Evolutionary conservation across 139 green algal genomes (phyloP).

Genomic region (Astrephomene gubernaculifera): DNA sequence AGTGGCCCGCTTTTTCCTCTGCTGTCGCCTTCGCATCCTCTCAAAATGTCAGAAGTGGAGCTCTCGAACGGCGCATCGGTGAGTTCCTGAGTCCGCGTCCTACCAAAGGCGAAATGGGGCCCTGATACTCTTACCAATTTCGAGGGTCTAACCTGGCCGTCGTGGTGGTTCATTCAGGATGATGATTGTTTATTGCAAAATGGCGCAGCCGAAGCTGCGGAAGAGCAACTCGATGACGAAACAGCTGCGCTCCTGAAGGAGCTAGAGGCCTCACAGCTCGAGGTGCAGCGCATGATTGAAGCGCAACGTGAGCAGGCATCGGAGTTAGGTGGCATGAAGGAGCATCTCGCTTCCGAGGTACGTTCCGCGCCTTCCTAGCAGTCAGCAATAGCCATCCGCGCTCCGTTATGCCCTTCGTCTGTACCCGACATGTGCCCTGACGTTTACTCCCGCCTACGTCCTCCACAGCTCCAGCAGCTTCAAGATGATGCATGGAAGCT

Average conservation of each 20-base stretch:
- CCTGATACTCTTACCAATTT: no score
- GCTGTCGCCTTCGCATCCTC: no score
- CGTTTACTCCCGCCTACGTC: neutral
- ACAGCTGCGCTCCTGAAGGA: constrained; percentile 30
- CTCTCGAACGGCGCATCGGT: neutral
- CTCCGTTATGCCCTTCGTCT: neutral
- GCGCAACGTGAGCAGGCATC: constrained; percentile 30
- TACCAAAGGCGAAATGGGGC: neutral
- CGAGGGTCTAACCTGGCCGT: neutral
- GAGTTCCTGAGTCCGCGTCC: neutral
- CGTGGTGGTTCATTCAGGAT: neutral
- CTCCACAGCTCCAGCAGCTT: constrained; percentile 50
- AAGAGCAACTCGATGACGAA: constrained; percentile 39
- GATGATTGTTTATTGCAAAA: no score
- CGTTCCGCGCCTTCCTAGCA: neutral
- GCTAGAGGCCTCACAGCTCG: constrained; percentile 40
- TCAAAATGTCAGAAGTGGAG: neutral
- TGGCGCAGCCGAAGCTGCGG: neutral
- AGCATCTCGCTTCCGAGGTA: constrained; percentile 51
- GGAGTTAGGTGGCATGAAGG: constrained; percentile 52
- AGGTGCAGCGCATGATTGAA: constrained; percentile 55
- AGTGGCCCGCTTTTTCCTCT: no score
- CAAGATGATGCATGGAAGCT: constrained; percentile 58
- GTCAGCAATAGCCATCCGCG: neutral
- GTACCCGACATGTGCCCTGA: neutral